These are phyloP conservation scores for Kurtzmaniella cleridarum DNA, from an alignment of 805 yeast genomes.

Conservation along the genomic window DNA sequence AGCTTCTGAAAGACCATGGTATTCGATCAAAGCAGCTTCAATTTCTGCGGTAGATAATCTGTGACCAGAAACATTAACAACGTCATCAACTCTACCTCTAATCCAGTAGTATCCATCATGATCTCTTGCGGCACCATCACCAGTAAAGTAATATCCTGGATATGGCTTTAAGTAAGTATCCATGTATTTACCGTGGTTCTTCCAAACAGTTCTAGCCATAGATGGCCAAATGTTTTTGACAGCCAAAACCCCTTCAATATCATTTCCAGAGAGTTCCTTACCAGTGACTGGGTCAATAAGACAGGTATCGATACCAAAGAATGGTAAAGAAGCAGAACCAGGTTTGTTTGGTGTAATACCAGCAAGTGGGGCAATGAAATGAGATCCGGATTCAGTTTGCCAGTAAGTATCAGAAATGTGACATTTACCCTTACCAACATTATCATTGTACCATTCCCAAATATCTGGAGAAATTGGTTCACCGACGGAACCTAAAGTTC, in stretches of 20 bases:
- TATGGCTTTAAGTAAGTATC: conserved; percentile 93
- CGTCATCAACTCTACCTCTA: conserved; percentile 97
- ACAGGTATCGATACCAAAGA: conserved; percentile 88
- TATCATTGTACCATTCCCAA: conserved; percentile 97
- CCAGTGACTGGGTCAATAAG: conserved; percentile 94
- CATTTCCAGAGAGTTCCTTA: conserved; percentile 74
- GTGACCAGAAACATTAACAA: conserved; percentile 96
- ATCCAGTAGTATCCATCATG: conserved; percentile 97
- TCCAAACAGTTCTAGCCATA: conserved; percentile 95
- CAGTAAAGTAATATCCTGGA: conserved; percentile 91
- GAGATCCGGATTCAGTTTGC: conserved; percentile 98
- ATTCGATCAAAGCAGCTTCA: conserved; percentile 83
- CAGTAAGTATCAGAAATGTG: conserved; percentile 96
- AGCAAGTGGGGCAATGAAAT: conserved; percentile 88
- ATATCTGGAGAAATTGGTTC: conserved; percentile 98
- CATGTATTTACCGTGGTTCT: conserved; percentile 77
- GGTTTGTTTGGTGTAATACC: conserved; percentile 95
- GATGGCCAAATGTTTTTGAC: conserved; percentile 94
- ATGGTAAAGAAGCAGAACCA: conserved; percentile 94
- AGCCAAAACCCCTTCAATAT: conserved; percentile 95
- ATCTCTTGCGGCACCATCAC: conserved; percentile 98
- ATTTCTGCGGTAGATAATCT: conserved; percentile 98
- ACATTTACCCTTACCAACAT: conserved; percentile 84
- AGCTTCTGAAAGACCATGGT: conserved; percentile 77
- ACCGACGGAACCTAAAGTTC: conserved; percentile 95